These are phyloP conservation scores for Pichia sp. DNA, from an alignment of 1,139 yeast genomes.

Conservation along the genomic window DNA sequence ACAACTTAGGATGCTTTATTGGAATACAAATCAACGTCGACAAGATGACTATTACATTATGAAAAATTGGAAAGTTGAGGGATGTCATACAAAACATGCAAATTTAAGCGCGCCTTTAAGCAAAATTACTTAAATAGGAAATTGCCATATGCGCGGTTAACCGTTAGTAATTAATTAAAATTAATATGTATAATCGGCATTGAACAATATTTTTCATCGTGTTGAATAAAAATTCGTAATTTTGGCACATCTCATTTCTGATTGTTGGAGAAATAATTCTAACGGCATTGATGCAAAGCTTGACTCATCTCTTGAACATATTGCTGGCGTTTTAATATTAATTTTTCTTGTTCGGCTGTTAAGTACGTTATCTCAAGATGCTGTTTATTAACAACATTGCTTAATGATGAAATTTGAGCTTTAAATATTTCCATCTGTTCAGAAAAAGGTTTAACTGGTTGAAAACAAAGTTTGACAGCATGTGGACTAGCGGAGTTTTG, in stretches of 20 bases:
- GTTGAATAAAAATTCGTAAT: no score
- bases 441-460: not conserved
- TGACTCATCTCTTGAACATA: conserved; percentile 1
- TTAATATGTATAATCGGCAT: no score
- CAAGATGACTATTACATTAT: no score
- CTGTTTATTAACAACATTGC: not conserved
- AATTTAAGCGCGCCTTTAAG: conserved; percentile 8
- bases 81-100: not conserved
- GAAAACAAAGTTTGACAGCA: not conserved
- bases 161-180: no score
- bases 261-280: no score
- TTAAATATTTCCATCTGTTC: not conserved
- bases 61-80: no score
- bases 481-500: no score
- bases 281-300: not conserved
- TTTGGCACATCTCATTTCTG: no score
- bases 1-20: not conserved
- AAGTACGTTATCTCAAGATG: not conserved
- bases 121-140: conserved; percentile 9
- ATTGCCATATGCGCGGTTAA: conserved; percentile 7
- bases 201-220: no score
- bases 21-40: no score
- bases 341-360: not conserved
- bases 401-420: not conserved
- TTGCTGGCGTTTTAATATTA: not conserved